These are phyloP conservation scores for Plasmodium gallinaceum DNA, from an alignment of 169 alveolate genomes.

Conservation along the genomic window DNA sequence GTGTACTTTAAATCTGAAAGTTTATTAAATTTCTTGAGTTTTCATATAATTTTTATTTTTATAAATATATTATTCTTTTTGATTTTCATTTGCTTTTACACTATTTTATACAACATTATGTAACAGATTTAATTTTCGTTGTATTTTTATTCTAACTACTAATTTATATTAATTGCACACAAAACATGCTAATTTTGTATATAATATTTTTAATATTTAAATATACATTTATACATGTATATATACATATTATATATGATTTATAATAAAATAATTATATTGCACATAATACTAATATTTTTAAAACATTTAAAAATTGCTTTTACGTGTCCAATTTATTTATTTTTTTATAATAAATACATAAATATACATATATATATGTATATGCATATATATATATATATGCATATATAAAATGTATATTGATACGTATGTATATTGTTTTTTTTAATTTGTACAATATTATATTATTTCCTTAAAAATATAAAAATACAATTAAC, in stretches of 20 bases:
- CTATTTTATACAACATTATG: slow-evolving; percentile 22
- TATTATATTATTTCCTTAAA: no score
- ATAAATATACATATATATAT: neutral
- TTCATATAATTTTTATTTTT: slow-evolving; percentile 25
- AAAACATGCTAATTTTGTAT: neutral
- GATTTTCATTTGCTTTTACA: slow-evolving; percentile 1
- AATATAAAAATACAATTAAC: no score
- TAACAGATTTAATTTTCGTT: slow-evolving; percentile 33
- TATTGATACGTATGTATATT: no score
- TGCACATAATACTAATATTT: neutral
- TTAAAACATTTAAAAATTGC: neutral
- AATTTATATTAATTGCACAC: neutral
- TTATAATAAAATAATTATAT: neutral
- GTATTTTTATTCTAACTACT: slow-evolving; percentile 2
- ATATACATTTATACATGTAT: neutral
- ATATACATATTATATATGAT: neutral
- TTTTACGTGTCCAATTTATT: neutral
- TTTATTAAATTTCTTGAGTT: slow-evolving; percentile 10
- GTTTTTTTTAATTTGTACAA: no score
- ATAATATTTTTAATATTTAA: neutral
- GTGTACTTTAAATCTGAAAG: slow-evolving; percentile 11
- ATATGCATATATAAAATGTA: neutral
- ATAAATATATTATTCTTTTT: slow-evolving; percentile 13
- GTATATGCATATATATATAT: neutral
- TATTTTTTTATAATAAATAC: neutral